These are phyloP conservation scores for Dactylellina sp. DNA, from an alignment of 2,329 filamentous ascomycete genomes.

Conservation along the genomic window DNA sequence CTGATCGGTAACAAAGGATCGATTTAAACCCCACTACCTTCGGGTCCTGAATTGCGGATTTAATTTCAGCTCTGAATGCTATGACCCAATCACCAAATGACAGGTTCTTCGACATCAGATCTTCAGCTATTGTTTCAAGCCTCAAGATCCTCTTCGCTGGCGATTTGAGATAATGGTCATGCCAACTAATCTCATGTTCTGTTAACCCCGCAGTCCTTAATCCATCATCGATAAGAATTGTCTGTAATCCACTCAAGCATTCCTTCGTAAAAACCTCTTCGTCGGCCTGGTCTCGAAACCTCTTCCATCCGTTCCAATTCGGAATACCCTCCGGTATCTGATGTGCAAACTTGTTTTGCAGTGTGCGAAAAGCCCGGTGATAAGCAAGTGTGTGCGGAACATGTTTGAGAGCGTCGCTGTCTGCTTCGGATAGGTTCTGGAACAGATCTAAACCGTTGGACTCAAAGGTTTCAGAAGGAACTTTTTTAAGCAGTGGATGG, in stretches of 20 bases:
- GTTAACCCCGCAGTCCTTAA: constrained; percentile 58
- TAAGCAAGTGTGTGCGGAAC: constrained; percentile 75
- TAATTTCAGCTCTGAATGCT: constrained; percentile 69
- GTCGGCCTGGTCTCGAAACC: constrained; percentile 63
- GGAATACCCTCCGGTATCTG: constrained; percentile 68
- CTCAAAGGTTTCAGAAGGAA: constrained; percentile 60
- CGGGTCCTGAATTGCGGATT: constrained; percentile 71
- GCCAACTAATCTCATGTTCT: constrained; percentile 73
- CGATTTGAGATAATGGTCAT: constrained; percentile 68
- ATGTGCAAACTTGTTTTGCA: constrained; percentile 62
- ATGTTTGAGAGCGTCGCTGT: constrained; percentile 74
- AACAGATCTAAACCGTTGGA: constrained; percentile 64
- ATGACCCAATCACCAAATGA: constrained; percentile 66
- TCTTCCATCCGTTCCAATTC: constrained; percentile 70
- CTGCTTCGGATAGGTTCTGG: constrained; percentile 78
- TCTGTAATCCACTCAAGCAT: constrained; percentile 68
- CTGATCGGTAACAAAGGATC: constrained; percentile 83
- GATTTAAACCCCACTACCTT: constrained; percentile 84
- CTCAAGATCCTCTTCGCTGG: constrained; percentile 78
- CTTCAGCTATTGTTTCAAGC: constrained; percentile 78
- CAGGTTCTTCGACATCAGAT: constrained; percentile 66
- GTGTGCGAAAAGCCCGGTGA: constrained; percentile 75
- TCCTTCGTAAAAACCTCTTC: constrained; percentile 71
- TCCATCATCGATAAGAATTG: constrained; percentile 49
- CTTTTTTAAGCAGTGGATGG: constrained; percentile 73